Conservation (phyloP, 352 stramenopile species). For the Pythium angustatum region DNA sequence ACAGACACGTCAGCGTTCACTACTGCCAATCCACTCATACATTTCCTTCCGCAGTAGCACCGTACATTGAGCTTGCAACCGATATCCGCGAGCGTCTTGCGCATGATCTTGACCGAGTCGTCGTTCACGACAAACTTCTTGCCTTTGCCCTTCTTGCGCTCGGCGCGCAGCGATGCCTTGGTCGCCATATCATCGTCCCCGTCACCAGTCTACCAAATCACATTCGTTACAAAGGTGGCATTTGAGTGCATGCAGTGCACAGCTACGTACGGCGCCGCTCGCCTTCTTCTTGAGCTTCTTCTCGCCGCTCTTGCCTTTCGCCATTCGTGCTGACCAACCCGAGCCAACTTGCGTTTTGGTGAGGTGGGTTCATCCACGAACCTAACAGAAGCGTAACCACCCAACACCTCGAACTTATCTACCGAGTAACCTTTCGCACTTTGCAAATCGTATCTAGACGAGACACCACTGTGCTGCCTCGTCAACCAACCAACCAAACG, state of each 20-base stretch:
- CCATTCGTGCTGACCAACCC: constrained; percentile 22
- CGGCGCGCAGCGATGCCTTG: constrained; percentile 14
- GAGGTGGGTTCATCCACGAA: constrained; percentile 10
- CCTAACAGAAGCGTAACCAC: constrained; percentile 8
- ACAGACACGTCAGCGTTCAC: too few species aligned
- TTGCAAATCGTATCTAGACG: constrained; percentile 21
- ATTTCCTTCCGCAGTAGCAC: too few species aligned
- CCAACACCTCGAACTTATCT: constrained; percentile 10
- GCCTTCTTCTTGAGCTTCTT: constrained; percentile 30
- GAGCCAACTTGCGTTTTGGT: not conserved
- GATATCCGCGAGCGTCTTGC: constrained; percentile 49
- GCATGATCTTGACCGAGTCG: constrained; percentile 57
- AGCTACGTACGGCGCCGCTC: constrained; percentile 8
- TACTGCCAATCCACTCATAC: not conserved
- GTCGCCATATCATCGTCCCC: constrained; percentile 25
- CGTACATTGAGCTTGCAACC: constrained; percentile 71
- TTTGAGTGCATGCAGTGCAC: not conserved
- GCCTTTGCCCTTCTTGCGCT: constrained; percentile 43
- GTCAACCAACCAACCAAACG: constrained; percentile 21
- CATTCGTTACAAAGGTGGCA: too few species aligned
- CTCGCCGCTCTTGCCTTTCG: constrained; percentile 24
- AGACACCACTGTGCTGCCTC: constrained; percentile 6
- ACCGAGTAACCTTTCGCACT: constrained; percentile 5
- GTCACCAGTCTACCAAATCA: not conserved
- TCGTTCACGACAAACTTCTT: constrained; percentile 33